Percentiles rank a stretch among this genome's conserved stretches.
Evolutionary conservation across 129 eudicot genomes (phyloP).

Genomic region (Gnaphalium uliginosum): DNA sequence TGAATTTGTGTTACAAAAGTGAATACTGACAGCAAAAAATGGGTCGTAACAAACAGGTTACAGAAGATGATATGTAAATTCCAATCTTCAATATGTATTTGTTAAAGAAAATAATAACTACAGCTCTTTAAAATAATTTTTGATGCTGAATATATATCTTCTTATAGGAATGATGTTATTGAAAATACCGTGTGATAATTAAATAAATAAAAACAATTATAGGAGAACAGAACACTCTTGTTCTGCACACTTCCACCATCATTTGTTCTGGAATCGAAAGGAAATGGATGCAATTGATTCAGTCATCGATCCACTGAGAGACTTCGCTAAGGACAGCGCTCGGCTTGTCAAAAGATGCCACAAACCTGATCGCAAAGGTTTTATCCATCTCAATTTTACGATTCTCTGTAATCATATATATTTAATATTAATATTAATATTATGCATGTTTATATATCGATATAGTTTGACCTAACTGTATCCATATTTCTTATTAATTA

Average conservation of each 20-base stretch:
- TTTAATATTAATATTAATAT: not conserved
- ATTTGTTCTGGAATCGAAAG: too few relatives aligned
- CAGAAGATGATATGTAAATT: too few relatives aligned
- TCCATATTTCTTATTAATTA: not conserved
- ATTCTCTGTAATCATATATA: not conserved
- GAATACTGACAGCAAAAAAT: too few relatives aligned
- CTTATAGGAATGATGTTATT: too few relatives aligned
- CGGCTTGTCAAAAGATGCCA: constrained; percentile 94
- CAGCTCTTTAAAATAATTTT: too few relatives aligned
- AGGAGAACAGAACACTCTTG: not conserved
- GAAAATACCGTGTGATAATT: too few relatives aligned
- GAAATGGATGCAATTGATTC: constrained; percentile 82
- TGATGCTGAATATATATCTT: too few relatives aligned
- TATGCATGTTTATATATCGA: not conserved
- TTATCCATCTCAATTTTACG: not conserved
- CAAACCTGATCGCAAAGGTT: constrained; percentile 95
- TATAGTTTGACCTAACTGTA: not conserved
- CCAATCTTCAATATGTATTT: too few relatives aligned
- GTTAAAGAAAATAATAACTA: too few relatives aligned
- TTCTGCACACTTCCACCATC: not conserved
- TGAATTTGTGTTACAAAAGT: too few relatives aligned
- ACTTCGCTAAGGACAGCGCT: constrained; percentile 82
- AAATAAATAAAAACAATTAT: too few relatives aligned
- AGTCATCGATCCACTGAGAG: constrained; percentile 83
- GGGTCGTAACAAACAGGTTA: too few relatives aligned